Evolutionary conservation across 2,329 filamentous ascomycete genomes (phyloP), one percentile per base, ranked within the genome.

Genomic region (Zasmidium angulare): DNA sequence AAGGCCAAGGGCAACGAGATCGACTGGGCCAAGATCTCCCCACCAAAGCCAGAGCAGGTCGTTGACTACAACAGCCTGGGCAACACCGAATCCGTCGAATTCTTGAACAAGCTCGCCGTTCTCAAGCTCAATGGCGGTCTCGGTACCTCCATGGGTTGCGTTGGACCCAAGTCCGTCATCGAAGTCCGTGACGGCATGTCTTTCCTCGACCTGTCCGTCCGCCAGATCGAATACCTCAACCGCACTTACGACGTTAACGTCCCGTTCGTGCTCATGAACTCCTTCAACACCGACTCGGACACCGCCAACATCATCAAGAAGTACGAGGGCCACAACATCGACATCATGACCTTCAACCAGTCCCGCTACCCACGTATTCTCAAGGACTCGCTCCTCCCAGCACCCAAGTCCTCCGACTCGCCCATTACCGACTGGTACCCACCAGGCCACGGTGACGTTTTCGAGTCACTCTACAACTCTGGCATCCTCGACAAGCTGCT

Each of bases 181-280:
- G 95, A 99, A 79, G 95, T 99, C 76, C 92, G 95, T 79, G 95
- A 99, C 72, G 95, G 95, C 86, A 99, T 98, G 95, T 99, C 95
- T 71, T 99, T 99, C 88, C 86, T 99, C 69, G 95, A 99, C 80
- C 85, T 99, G 72, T 98, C 95, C 20, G 95, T 99, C 71, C 91
- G 95, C 73, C 95, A 99, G 84, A 96, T 99, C 75, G 95, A 99
- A 83, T 96, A 92, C 84, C 89, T 99, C 70, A 99, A 99, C 89
- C 90, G 93, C 78, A 98, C 92, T 66, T 98, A 97, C 83, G 86
- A 89, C 71, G 91, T 96, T 78, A 98, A 97, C 76, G 95, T 99
- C 31, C 95, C 95, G 51, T 97, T 99, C 79, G 88, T 99, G 69
- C 88, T 99, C 71, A 99, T 99, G 95, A 99, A 99, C 88, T 98